These are phyloP conservation scores for Draba incana DNA, from an alignment of 345 rosid genomes.

Conservation along the genomic window DNA sequence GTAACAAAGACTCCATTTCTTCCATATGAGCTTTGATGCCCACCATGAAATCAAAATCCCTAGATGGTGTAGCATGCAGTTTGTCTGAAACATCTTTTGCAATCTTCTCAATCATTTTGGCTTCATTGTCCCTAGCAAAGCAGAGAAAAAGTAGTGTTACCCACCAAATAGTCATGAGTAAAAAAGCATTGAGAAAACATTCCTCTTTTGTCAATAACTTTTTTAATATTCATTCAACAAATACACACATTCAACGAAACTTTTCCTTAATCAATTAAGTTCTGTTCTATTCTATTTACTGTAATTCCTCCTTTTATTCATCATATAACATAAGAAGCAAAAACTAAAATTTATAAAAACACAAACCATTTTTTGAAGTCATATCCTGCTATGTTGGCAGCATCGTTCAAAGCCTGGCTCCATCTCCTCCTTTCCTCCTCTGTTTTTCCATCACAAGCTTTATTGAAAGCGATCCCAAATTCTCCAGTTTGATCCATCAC, in stretches of 20 bases:
- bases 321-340: too few relatives aligned
- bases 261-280: too few relatives aligned
- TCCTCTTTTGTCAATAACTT: too few relatives aligned
- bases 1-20: too few relatives aligned
- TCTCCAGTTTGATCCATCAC: neutral
- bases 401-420: neutral
- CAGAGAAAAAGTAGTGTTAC: neutral
- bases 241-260: too few relatives aligned
- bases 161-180: neutral
- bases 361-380: too few relatives aligned
- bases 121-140: neutral
- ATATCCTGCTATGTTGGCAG: too few relatives aligned
- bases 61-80: neutral
- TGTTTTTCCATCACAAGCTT: neutral
- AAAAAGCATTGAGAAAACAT: too few relatives aligned
- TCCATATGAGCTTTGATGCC: conserved; percentile 9
- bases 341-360: too few relatives aligned
- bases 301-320: too few relatives aligned
- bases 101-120: neutral
- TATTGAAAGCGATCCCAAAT: neutral
- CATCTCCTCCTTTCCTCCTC: neutral
- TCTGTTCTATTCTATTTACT: too few relatives aligned
- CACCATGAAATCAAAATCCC: conserved; percentile 9
- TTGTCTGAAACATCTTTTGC: neutral
- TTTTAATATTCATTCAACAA: too few relatives aligned